These are phyloP conservation scores for Lathyrus aphaca DNA, from an alignment of 306 rosid species.

Conservation along the genomic window DNA sequence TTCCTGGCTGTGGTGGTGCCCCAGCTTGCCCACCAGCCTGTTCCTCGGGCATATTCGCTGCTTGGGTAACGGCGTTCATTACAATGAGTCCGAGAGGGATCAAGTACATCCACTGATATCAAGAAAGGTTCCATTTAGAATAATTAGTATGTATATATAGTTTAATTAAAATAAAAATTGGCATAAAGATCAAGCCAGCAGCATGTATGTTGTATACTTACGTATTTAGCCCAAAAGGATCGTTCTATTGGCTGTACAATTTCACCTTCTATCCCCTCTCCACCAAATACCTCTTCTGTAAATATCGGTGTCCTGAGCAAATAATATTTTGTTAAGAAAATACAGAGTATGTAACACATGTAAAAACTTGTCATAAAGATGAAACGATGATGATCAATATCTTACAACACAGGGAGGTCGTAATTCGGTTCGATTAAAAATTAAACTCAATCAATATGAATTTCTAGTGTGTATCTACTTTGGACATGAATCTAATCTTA, in stretches of 20 bases:
- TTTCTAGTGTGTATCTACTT: neutral
- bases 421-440: neutral
- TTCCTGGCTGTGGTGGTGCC: conserved; percentile 53
- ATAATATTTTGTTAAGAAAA: conserved; percentile 26
- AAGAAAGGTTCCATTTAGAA: conserved; percentile 25
- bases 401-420: neutral
- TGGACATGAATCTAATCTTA: neutral
- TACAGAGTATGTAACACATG: neutral
- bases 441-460: neutral
- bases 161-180: neutral
- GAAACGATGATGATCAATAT: conserved; percentile 3
- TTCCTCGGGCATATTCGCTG: conserved; percentile 92
- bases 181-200: conserved; percentile 20
- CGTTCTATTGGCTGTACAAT: conserved; percentile 66
- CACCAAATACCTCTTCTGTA: conserved; percentile 75
- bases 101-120: conserved; percentile 89
- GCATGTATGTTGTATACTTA: conserved; percentile 50
- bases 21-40: conserved; percentile 66
- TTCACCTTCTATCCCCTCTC: conserved; percentile 79
- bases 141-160: conserved; percentile 12
- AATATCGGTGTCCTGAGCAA: conserved; percentile 77
- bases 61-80: conserved; percentile 95
- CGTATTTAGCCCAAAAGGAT: conserved; percentile 96
- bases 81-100: conserved; percentile 94
- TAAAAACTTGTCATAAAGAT: conserved; percentile 23